Conservation (phyloP, 495 filamentous ascomycete species). For the Neurospora sp. region DNA sequence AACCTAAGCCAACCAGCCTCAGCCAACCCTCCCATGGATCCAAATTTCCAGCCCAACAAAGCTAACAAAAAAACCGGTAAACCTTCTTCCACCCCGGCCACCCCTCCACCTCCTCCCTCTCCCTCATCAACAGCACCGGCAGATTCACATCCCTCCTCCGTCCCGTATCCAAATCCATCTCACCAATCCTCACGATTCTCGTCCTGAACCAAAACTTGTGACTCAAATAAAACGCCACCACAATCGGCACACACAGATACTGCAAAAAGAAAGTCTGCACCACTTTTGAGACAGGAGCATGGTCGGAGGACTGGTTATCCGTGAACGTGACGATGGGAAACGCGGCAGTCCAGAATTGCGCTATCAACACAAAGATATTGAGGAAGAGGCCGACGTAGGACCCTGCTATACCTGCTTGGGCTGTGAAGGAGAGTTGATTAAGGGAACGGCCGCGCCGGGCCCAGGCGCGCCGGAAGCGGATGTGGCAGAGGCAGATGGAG, state of each 20-base stretch:
- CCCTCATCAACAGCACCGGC: constrained; percentile 60
- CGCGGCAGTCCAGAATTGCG: constrained; percentile 89
- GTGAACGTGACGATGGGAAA: constrained; percentile 48
- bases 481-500: constrained; percentile 78
- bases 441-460: constrained; percentile 54
- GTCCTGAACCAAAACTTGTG: constrained; percentile 78
- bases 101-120: constrained; percentile 54
- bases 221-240: constrained; percentile 59
- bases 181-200: constrained; percentile 46
- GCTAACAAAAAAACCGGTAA: constrained; percentile 47
- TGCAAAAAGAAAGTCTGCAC: constrained; percentile 59
- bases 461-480: constrained; percentile 85
- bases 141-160: constrained; percentile 65
- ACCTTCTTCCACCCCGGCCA: constrained; percentile 86
- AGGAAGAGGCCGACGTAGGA: constrained; percentile 76
- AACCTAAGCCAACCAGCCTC: no score
- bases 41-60: no score
- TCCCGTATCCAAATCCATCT: constrained; percentile 88
- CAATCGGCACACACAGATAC: constrained; percentile 79
- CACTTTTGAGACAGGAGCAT: background rate
- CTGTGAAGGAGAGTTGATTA: constrained; percentile 68
- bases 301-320: background rate
- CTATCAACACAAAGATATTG: constrained; percentile 73
- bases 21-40: no score
- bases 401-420: constrained; percentile 70